phyloP scores from a whole-genome alignment of 176 grass and related monocot genomes.

The Hordeum marinum region DNA sequence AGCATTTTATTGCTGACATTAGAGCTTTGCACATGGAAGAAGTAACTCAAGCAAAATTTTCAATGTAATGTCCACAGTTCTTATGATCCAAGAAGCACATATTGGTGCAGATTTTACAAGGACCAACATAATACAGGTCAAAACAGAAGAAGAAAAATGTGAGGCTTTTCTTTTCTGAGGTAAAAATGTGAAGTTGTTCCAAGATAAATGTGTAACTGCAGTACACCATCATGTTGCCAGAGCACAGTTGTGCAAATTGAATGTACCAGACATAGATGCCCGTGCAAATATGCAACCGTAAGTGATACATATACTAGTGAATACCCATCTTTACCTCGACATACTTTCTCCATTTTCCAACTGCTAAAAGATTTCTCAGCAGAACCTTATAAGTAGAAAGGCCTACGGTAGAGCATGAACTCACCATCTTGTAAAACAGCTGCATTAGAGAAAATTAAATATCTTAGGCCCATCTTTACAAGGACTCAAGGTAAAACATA shows the following conservation, averaged over 20 bases:
- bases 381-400: constrained; percentile 70
- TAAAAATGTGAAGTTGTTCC: neutral
- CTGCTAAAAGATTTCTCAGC: constrained; percentile 74
- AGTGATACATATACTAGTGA: constrained; percentile 8
- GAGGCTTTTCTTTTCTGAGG: neutral
- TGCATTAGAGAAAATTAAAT: constrained; percentile 38
- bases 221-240: neutral
- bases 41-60: neutral
- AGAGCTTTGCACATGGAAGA: neutral
- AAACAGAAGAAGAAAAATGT: neutral
- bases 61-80: neutral
- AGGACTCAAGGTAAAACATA: neutral
- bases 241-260: constrained; percentile 7
- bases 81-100: neutral
- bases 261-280: neutral
- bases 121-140: neutral
- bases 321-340: constrained; percentile 52
- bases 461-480: constrained; percentile 18
- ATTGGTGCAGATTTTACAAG: neutral
- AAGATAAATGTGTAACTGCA: neutral
- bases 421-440: constrained; percentile 74
- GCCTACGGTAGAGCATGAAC: constrained; percentile 47
- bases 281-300: neutral
- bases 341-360: constrained; percentile 93
- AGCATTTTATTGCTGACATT: constrained; percentile 9